phyloP scores from a whole-genome alignment of 129 eudicot genomes.

The Pulicaria dysenterica region DNA sequence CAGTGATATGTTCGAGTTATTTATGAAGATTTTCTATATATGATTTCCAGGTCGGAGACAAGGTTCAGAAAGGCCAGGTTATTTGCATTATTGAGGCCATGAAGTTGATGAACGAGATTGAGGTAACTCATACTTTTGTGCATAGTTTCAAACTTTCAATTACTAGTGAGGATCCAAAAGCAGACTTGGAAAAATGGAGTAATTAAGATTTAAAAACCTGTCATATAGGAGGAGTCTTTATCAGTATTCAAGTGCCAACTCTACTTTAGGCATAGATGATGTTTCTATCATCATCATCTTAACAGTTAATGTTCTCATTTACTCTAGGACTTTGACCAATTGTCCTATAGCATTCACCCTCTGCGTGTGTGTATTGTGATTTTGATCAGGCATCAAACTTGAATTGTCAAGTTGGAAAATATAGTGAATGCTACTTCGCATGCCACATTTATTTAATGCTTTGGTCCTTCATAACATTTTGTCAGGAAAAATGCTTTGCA shows the following conservation, averaged over 20 bases:
- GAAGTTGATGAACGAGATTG: constrained; percentile 91
- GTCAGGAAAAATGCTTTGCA: neutral
- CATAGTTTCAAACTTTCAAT: neutral
- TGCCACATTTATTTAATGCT: neutral
- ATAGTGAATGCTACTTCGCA: neutral
- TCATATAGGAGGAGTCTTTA: neutral
- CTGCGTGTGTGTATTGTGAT: neutral
- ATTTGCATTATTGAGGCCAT: constrained; percentile 85
- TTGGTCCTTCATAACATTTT: neutral
- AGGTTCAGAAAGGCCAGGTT: constrained; percentile 78
- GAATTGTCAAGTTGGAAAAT: neutral
- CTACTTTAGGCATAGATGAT: neutral
- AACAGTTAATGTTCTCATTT: constrained; percentile 1
- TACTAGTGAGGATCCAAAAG: neutral
- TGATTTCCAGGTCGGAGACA: constrained; percentile 71
- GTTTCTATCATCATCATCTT: neutral
- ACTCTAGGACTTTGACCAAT: constrained; percentile 15
- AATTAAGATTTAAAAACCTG: neutral
- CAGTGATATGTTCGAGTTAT: neutral
- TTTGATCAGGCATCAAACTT: neutral
- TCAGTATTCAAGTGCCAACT: neutral
- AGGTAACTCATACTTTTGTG: constrained; percentile 41
- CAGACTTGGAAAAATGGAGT: neutral
- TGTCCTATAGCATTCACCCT: constrained; percentile 3
- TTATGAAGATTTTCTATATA: neutral